These are phyloP conservation scores for Mycena rosella DNA, from an alignment of 768 basidiomycete genomes.

Conservation along the genomic window DNA sequence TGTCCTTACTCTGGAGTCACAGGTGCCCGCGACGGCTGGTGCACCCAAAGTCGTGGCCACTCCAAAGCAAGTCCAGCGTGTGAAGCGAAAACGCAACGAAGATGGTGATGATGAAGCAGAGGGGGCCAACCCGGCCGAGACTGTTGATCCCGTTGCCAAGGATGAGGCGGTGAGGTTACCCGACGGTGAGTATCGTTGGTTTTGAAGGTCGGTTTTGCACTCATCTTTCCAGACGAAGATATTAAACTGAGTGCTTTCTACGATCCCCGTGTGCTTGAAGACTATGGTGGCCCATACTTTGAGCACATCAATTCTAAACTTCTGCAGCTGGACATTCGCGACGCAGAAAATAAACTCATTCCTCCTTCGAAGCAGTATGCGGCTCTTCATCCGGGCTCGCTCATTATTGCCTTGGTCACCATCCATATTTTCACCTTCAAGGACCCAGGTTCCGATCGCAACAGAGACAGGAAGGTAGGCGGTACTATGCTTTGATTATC, in stretches of 20 bases:
- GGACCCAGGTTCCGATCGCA: neutral
- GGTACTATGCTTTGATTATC: neutral
- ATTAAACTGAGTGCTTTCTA: neutral
- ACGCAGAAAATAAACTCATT: neutral
- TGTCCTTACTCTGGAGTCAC: too few relatives aligned
- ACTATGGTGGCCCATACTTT: neutral
- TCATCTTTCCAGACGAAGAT: neutral
- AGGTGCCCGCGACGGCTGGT: neutral
- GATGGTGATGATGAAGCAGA: neutral
- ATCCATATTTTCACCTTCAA: slow-evolving; percentile 1
- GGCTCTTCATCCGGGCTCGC: neutral
- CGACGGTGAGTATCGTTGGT: neutral
- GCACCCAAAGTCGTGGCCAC: neutral
- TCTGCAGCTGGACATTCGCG: neutral
- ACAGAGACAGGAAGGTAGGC: neutral
- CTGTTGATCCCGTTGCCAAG: neutral
- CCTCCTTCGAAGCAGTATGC: neutral
- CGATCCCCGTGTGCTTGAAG: neutral
- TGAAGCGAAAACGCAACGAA: neutral
- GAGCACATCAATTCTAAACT: neutral
- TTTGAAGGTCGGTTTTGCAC: neutral
- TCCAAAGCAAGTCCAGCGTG: neutral
- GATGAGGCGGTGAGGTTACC: neutral
- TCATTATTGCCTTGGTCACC: neutral
- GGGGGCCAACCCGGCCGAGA: neutral